Evolutionary conservation across 1,139 yeast genomes (phyloP), one percentile per base, ranked within the genome.

Genomic region (Debaryomycetaceae sp.): DNA sequence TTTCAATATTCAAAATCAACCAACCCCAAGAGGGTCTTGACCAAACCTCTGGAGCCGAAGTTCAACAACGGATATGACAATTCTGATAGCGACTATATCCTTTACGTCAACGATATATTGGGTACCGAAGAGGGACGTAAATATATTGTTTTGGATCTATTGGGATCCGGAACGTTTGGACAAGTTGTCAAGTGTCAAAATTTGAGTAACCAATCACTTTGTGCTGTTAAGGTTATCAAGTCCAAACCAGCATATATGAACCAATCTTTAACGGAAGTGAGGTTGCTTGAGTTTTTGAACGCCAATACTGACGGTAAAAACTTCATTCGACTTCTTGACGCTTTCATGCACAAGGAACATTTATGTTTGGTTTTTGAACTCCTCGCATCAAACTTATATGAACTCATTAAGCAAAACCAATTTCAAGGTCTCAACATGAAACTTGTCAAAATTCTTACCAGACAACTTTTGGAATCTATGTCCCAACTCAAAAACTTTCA

Each of bases 141-240:
- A 59, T 91, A 91, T 60, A 75, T 93, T 57, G 97, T 95, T 4
- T 69, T 93, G 50, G 98, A 93, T 64, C 77, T 93, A 23, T 68
- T 95, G 39, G 99, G 99, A 0, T 93, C 91, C 52, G 99, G 99
- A 4, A 91, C 99, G 0, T 93, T 95, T 75, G 99, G 99, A 5
- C 99, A 93, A 65, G 99, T 95, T 44, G 98, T 91, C 33, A 93
- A 93, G 66, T 93, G 98, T 66, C 99, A 93, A 65, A 90, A 93
- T 62, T 73, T 93, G 64, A 72, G 82, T 41, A 90, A 95, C 40
- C 95, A 89, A 59, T 91, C 89, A 49, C 82, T 93, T 24, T 89
- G 91, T 39, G 99, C 99, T 0, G 96, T 95, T 37, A 93, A 93
- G 63, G 96, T 93, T 38, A 88, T 93, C 53, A 93, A 93, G 62